These are phyloP conservation scores for Terfezia claveryi DNA, from an alignment of 495 filamentous ascomycete genomes.

Conservation along the genomic window DNA sequence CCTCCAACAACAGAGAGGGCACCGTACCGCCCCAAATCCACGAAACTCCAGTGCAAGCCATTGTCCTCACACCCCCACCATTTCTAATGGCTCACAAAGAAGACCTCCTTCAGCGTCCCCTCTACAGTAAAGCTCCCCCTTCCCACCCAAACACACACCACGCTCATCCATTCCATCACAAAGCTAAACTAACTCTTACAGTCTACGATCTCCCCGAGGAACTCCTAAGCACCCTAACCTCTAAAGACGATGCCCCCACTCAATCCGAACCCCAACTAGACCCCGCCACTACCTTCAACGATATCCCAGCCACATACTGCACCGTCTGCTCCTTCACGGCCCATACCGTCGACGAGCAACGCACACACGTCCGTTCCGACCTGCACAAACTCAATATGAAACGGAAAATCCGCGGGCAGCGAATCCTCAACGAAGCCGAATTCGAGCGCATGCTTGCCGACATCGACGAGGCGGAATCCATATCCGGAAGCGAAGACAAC, in stretches of 20 bases:
- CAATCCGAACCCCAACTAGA: slow-evolving; percentile 14
- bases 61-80: not conserved
- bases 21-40: too few species aligned
- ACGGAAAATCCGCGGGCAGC: slow-evolving; percentile 51
- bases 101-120: slow-evolving; percentile 36
- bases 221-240: slow-evolving; percentile 45
- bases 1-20: too few species aligned
- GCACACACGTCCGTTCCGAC: slow-evolving; percentile 72
- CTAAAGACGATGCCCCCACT: slow-evolving; percentile 27
- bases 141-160: not conserved
- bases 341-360: slow-evolving; percentile 53
- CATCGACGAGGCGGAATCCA: slow-evolving; percentile 59
- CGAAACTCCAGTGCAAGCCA: too few species aligned
- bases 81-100: slow-evolving; percentile 18
- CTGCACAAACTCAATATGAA: slow-evolving; percentile 87
- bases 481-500: slow-evolving; percentile 11
- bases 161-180: slow-evolving; percentile 3
- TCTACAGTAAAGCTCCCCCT: slow-evolving; percentile 31
- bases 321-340: slow-evolving; percentile 56
- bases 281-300: not conserved
- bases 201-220: slow-evolving; percentile 73
- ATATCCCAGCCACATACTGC: slow-evolving; percentile 41
- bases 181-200: slow-evolving; percentile 17
- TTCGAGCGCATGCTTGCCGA: slow-evolving; percentile 58
- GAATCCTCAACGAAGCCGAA: slow-evolving; percentile 47